Base-by-base conservation (phyloP, 371 early-diverging fungal species). In the Lichtheimia corymbifera region DNA sequence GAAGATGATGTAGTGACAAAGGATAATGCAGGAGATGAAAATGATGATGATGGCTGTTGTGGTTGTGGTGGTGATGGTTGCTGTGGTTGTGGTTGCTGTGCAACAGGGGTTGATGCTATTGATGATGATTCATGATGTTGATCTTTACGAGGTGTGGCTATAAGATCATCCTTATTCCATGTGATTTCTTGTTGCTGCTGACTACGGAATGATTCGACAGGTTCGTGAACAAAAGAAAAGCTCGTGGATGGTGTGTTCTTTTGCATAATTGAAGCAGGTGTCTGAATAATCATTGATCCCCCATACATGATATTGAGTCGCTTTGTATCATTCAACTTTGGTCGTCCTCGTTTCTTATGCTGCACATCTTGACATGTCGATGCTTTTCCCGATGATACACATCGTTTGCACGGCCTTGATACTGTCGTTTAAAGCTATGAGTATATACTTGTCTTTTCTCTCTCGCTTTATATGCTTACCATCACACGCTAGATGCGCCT, bases 341-440 rank as follows among this genome's bases (percentile, higher is more conserved):
- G 90, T 12, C 90, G 82, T 5, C 90, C 90, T 50, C 90, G 83
- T 63, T 88, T 88, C 65, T 88, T 90, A 67, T 88, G 88, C 67
- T 88, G 83, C 20, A 88, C 86, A 62, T 90, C 90, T 30, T 79
- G 71, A 64, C 90, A 90, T 18, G 83, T 80, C 51, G 85, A 86
- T 35, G 79, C 74, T 67, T 85, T 87, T 30, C 80, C 83, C 17
- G 85, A 61, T 12, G 86, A 71, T 13, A 84, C 67, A 66, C 90
- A 90, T 30, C 90, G 75, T 58, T 82, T 85, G 68, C 90, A 90
- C n/a, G 90, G 90, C 43, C 90, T 57, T 24, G 76, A 77, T 20
- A 83, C 87, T 85, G 27, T 47, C 11, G n/a, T 18, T 47, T 45
- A 17, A 5, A 47, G 5, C 9, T 11, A 35, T 35, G 35, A 35